These are phyloP conservation scores for Avicennia marina DNA, from an alignment of 257 asterid species.

Conservation along the genomic window DNA sequence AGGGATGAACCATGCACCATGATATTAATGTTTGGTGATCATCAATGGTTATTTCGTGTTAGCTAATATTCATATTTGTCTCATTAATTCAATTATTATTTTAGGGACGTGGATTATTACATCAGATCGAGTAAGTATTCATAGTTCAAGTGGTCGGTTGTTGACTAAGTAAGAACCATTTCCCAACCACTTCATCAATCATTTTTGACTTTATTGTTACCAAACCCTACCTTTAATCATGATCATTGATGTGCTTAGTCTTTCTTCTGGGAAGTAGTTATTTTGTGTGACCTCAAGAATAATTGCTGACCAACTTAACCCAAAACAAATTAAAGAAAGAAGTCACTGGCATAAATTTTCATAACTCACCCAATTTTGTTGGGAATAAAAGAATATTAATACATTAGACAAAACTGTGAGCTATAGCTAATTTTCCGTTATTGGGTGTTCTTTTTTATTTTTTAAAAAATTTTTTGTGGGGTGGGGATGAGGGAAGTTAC, in stretches of 20 bases:
- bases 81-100: no score
- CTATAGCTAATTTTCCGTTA: neutral
- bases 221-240: conserved; percentile 30
- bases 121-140: no score
- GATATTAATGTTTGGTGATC: no score
- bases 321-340: neutral
- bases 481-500: no score
- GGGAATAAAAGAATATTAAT: conserved; percentile 1
- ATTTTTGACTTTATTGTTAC: conserved; percentile 21
- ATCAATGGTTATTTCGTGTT: no score
- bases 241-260: no score
- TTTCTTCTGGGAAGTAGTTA: no score
- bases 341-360: neutral
- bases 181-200: conserved; percentile 41
- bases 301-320: conserved; percentile 38
- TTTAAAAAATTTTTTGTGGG: no score
- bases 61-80: no score
- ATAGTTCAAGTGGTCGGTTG: no score
- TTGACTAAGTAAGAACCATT: conserved; percentile 11
- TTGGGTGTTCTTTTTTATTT: neutral
- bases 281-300: conserved; percentile 13
- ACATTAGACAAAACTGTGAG: neutral
- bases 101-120: no score
- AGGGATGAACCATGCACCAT: no score
- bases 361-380: conserved; percentile 15